Evolutionary conservation across 306 rosid genomes (phyloP), one percentile per base, ranked within the genome.

Genomic region (Pachyrhizus erosus): DNA sequence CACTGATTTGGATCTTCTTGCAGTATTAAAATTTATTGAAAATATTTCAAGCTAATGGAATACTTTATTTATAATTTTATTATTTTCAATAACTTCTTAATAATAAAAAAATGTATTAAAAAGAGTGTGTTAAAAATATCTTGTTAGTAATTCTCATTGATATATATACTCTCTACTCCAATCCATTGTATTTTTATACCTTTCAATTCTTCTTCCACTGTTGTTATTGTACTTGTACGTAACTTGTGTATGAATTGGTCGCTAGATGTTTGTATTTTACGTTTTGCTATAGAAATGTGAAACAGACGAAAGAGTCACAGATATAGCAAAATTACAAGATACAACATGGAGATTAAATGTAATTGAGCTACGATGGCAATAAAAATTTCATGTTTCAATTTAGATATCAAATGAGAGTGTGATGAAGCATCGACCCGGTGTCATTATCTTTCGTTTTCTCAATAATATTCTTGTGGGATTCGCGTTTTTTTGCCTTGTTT

Each of bases 311-410:
- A 51, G n/a, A 13, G 46, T 52, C n/a, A 45, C 39, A 10, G 21
- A 67, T 45, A 86, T 82, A 79, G 88, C 90, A 79, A 81, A 84
- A 87, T 83, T 77, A 60, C 75, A 73, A 66, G 79, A 71, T 61
- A 83, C 61, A 79, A 24, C 31, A 52, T 43, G 76, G 9, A 45
- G 13, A 31, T 15, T 31, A 64, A 45, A 54, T 29, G 70, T 65
- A 70, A 78, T 46, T 76, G 64, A 58, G 27, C 76, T 54, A 9
- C 60, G 9, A 61, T 51, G 74, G 33, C 27, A 54, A 77, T 67
- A 64, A 73, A 73, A 34, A n/a, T 10, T 49, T 12, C 18, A 5
- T 82, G 70, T 54, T 75, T 60, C 57, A 10, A 46, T 60, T 83
- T 49, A 49, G 78, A 70, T 68, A 45, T 7, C 42, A 81, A 66